Evolutionary conservation across 768 basidiomycete genomes (phyloP), one percentile per base, ranked within the genome.

Genomic region (Suillus lakei): DNA sequence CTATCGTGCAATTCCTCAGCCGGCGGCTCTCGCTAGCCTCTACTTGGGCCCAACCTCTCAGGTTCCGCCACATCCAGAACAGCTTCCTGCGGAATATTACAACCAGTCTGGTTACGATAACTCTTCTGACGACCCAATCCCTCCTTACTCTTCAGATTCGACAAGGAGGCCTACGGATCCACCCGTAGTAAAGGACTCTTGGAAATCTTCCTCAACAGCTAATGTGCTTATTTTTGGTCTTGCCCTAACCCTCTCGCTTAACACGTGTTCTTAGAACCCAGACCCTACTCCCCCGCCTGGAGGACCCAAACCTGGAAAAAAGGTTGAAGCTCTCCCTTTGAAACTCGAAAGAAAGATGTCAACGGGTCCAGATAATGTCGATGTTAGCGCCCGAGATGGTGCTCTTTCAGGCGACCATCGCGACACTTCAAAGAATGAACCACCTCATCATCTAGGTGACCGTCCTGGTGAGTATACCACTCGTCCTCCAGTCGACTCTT

Each of bases 1-100:
- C 69, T 93, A 86, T 74, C 84, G 85, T 28, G 85, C 91, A 34
- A 73, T 85, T 54, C 90, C 92, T 30, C 84, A 87, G 65, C 92
- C 91, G 34, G 81, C 81, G 18, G 84, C 83, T 58, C 85, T 93
- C 44, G 88, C 87, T 41, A 83, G 80, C 56, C 77, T 91, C 63
- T 93, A 91, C 77, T 77, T 86, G 64, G 91, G 91, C 41, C 77
- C 83, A n/a, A 58, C 70, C 7, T 73, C 76, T 56, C 69, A 69
- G 64, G 80, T 73, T 32, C 74, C 70, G 34, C 74, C 78, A 41
- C 78, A 79, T 68, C 79, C 74, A 56, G 81, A 80, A 64, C 82
- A 78, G 68, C 64, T 70, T 41, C 73, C 68, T 16, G 68, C 70
- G 23, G 74, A 75, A 5, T 67, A 66, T 26, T 68, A 66, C 66